Base-by-base conservation (phyloP, 768 basidiomycete species). In the Mycena maculata region DNA sequence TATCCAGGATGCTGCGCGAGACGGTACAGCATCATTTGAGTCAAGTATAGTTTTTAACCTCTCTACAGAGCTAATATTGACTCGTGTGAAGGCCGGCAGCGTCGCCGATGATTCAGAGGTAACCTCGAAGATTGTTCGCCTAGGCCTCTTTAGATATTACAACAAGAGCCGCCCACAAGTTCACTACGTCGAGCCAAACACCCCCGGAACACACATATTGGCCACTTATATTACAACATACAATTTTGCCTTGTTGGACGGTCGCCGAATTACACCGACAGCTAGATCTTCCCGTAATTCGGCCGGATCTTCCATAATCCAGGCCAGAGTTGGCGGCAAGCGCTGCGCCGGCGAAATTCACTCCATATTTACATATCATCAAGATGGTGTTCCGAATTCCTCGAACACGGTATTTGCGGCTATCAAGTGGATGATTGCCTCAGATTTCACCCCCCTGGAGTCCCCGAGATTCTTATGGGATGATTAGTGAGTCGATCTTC, bases 251-350 rank as follows among this genome's bases (percentile, higher is more conserved):
- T 13, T 73, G 3, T 55, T 73, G 0, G 64, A 75, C 45, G 71
- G 73, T 12, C 66, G 71, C 22, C 55, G 71, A 2, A 73, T 72
- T 23, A 71, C 63, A 20, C 69, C 69, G 4, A 61, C 55, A 18
- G 65, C 70, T 7, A n/a, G 53, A 33, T 63, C 55, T 7, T 9
- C 11, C 10, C 39, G 63, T 10, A 45, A 52, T 8, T n/a, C 45
- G 11, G 61, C 68, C 15, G 67, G 63, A 1, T 72, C 71, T 8
- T 67, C 65, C 6, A 52, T 73, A 11, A 41, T 72, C 20, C 52
- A 70, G 48, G 68, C 61, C 8, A 31, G 31, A 8, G 63, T 42
- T 20, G n/a, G 54, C 1, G 58, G 60, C 13, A n/a, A 60, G 22
- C 25, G 31, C 15, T 60, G 38, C 22, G 70, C 59, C 15, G 72